phyloP scores from a whole-genome alignment of 768 basidiomycete genomes.

The Gelatoporia subvermispora region DNA sequence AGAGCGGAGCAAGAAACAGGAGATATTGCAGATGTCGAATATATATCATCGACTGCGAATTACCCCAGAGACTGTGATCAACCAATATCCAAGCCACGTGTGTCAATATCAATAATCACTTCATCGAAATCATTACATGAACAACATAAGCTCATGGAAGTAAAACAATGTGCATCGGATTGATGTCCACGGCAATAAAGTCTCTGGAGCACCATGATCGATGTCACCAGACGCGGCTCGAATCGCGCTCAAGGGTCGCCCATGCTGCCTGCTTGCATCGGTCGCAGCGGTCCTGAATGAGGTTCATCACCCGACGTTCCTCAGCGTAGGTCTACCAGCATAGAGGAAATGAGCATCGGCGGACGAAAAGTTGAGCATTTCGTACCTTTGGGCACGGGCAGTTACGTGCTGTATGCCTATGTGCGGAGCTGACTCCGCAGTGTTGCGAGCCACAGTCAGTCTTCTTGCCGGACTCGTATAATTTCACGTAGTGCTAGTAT shows the following conservation, averaged over 20 bases:
- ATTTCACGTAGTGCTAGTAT: constrained; percentile 23
- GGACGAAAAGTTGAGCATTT: neutral
- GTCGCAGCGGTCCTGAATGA: constrained; percentile 23
- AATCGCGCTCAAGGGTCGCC: constrained; percentile 21
- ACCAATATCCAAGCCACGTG: no score
- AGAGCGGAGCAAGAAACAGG: no score
- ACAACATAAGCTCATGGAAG: no score
- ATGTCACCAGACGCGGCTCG: constrained; percentile 14
- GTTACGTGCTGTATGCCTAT: constrained; percentile 18
- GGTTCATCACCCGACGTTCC: constrained; percentile 20
- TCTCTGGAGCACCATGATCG: no score
- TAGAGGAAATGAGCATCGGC: neutral
- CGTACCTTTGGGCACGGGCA: constrained; percentile 21
- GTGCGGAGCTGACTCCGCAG: constrained; percentile 22
- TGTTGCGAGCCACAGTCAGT: constrained; percentile 21
- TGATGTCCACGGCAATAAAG: no score
- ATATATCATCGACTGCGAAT: no score
- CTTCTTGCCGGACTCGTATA: constrained; percentile 25
- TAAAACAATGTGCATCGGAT: no score
- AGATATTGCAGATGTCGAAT: no score
- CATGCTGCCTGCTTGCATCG: constrained; percentile 20
- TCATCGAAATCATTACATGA: no score
- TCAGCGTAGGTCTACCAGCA: constrained; percentile 17
- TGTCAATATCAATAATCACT: no score
- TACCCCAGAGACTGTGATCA: no score